phyloP scores from a whole-genome alignment of 2,329 filamentous ascomycete species.

The Macroventuria anomochaeta region DNA sequence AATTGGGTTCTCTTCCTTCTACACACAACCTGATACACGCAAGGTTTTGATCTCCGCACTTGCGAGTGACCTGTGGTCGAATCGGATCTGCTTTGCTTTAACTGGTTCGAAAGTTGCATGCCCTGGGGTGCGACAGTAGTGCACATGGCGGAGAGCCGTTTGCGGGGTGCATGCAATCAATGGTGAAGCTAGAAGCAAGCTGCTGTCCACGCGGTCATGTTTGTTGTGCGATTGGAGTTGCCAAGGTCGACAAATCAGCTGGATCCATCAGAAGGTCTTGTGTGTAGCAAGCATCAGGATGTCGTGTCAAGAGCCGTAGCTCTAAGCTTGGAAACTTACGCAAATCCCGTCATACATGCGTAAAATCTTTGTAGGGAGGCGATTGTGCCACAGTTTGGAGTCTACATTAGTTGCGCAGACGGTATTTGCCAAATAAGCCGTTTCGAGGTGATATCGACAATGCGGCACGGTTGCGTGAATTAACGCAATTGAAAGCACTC shows the following conservation, averaged over 20 bases:
- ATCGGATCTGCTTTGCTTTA: too few species aligned
- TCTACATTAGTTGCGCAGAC: background rate
- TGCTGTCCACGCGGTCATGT: background rate
- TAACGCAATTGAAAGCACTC: background rate
- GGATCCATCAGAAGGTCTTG: slow-evolving; percentile 15
- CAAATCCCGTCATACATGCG: slow-evolving; percentile 3
- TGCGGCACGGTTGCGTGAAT: slow-evolving; percentile 1
- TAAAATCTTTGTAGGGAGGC: background rate
- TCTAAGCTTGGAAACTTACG: background rate
- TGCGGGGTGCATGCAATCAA: slow-evolving; percentile 1
- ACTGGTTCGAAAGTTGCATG: too few species aligned
- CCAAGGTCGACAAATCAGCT: slow-evolving; percentile 11
- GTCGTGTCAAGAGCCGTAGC: slow-evolving; percentile 4
- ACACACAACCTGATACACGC: background rate
- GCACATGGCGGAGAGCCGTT: background rate
- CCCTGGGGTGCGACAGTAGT: background rate
- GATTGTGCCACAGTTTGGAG: background rate
- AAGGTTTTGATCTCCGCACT: background rate
- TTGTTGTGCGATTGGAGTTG: background rate
- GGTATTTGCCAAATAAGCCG: background rate
- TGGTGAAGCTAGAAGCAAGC: slow-evolving; percentile 3
- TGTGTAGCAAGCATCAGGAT: slow-evolving; percentile 23
- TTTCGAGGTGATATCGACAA: background rate
- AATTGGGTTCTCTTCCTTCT: background rate
- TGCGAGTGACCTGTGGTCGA: too few species aligned